Evolutionary conservation across 78 protist genomes (phyloP), one percentile per base, ranked within the genome.

Genomic region (Mastigamoeba balamuthi): DNA sequence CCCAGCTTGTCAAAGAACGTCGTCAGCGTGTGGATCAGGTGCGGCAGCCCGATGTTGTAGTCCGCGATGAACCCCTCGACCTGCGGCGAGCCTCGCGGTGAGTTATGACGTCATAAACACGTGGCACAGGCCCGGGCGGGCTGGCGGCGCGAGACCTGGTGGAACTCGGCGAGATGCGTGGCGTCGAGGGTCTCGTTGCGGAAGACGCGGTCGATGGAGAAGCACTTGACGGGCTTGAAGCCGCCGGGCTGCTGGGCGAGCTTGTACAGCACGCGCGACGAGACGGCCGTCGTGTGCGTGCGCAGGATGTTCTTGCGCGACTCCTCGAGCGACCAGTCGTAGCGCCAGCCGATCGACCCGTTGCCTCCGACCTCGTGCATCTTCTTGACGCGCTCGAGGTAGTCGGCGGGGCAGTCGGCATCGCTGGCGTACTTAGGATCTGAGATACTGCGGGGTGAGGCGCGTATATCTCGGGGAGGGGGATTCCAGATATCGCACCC

Each of bases 231-330:
- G 40, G 98, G 98, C 67, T 40, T 66, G 76, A 96, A 85, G 5
- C 48, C 78, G 58, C 53, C 75, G 42, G 48, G 66, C 44, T 58
- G 53, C 58, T 86, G 85, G 7, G 94, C 93, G 25, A 93, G 38
- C 75, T 88, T 38, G 86, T 93, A 88, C 35, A 97, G 91, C 94
- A 93, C 87, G 71, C 92, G 87, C 27, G 98, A 71, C 10, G 98
- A 92, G 67, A 93, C 92, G 17, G 99, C 99, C 29, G 99, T 98
- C 23, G 99, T 98, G 91, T 98, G 99, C 7, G 99, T 98, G 66
- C 99, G 82, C 9, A 97, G 82, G 28, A 95, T 87, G 79, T 96
- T 97, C 81, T 93, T 90, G 42, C 73, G 44, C 6, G 96, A 84
- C 80, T 96, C 99, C 40, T 70, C 91, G 1, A 25, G 75, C 23